phyloP scores from a whole-genome alignment of 495 filamentous ascomycete genomes.

The Recurvomyces mirabilis region DNA sequence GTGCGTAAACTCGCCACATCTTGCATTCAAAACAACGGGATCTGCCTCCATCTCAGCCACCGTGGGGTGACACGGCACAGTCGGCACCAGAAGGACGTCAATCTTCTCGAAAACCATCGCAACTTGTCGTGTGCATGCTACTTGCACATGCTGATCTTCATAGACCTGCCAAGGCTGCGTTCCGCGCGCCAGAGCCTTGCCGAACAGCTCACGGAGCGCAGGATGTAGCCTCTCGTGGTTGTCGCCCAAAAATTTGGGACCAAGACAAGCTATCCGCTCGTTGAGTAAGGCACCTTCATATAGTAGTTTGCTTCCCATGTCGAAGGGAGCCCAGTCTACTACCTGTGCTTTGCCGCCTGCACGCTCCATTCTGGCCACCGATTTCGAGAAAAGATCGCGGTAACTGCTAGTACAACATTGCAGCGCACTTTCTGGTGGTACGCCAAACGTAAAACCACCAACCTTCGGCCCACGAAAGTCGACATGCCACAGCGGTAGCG shows the following conservation, averaged over 20 bases:
- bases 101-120: constrained; percentile 27
- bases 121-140: constrained; percentile 2
- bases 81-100: constrained; percentile 52
- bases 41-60: constrained; percentile 46
- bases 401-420: constrained; percentile 37
- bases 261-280: constrained; percentile 13
- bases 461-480: constrained; percentile 39
- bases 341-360: constrained; percentile 33
- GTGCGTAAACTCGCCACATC: constrained; percentile 51
- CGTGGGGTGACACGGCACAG: constrained; percentile 47
- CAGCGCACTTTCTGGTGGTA: constrained; percentile 39
- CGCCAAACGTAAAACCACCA: constrained; percentile 42
- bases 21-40: constrained; percentile 44
- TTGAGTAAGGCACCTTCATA: constrained; percentile 9
- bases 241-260: constrained; percentile 2
- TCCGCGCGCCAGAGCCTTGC: neutral
- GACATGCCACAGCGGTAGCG: constrained; percentile 34
- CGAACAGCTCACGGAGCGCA: constrained; percentile 1
- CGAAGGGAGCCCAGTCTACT: constrained; percentile 10
- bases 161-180: constrained; percentile 8
- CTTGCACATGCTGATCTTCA: constrained; percentile 9
- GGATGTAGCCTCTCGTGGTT: constrained; percentile 2
- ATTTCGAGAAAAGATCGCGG: constrained; percentile 36
- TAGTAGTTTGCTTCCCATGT: constrained; percentile 2
- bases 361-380: constrained; percentile 34